Base-by-base conservation (phyloP, 2,329 filamentous ascomycete species). In the Colletotrichum simmondsii region DNA sequence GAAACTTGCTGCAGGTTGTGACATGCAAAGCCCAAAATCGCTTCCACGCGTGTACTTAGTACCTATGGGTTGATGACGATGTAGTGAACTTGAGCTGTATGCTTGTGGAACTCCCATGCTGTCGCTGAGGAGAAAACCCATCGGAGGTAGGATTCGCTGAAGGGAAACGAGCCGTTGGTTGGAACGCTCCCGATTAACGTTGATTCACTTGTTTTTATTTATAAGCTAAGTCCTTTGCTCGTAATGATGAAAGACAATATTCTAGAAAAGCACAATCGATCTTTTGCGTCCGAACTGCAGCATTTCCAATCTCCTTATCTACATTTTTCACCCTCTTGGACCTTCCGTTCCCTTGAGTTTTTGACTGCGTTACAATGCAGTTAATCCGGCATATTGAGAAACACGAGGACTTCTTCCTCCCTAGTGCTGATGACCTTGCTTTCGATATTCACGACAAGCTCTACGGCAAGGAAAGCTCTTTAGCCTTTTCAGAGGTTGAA, bases 391-490 rank as follows among this genome's bases (percentile, higher is more conserved):
- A 59, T 10, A 22, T 59, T n/a, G 57, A 59, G 4, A 59, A 59
- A n/a, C 57, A 59, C 24, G 57, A 59, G 30, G 57, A 59, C n/a
- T 59, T 59, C 30, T 59, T 59, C 57, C 57, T 59, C 19, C n/a
- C 57, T 14, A 59, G 32, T n/a, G 30, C 57, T 8, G 57, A 59
- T 4, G 16, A 59, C 2, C 7, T 59, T 24, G 57, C 57, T 11
- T 42, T 22, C 6, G 57, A 16, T 12, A 14, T 35, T 2, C 32
- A 16, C 10, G 57, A 30, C 22, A 35, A 59, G 5, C 7, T 16
- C 3, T 16, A 16, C 30, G 12, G 22, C 2, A 59, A 59, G 22
- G 57, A 59, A 4, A 59, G 10, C 12, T 22, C 19, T 11, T 42
- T 24, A 14, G 57, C 32, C 22, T 59, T 59, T 19, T 42, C 57